These are phyloP conservation scores for Pseudomonodictys pantanalensis DNA, from an alignment of 495 filamentous ascomycete species.

Conservation along the genomic window DNA sequence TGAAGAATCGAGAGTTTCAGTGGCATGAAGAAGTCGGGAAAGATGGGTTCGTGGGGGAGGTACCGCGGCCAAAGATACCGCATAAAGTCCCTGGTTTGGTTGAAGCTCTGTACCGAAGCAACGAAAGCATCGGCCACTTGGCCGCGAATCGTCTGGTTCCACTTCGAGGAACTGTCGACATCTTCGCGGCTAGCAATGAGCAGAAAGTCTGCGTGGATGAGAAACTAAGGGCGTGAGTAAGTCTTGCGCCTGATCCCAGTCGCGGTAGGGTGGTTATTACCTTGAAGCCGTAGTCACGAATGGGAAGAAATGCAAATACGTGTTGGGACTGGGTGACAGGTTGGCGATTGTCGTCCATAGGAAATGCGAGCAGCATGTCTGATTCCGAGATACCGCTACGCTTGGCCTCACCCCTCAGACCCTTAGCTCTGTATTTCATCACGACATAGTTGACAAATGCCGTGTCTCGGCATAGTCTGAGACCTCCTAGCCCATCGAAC, in stretches of 20 bases:
- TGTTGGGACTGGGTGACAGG: neutral
- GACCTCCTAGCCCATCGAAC: no score
- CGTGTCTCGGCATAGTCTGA: neutral
- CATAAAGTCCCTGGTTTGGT: neutral
- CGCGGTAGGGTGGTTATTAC: neutral
- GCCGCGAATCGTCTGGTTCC: neutral
- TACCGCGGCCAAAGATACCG: neutral
- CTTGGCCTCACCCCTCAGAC: neutral
- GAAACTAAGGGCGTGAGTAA: neutral
- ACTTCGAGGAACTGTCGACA: neutral
- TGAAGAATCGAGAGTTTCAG: no score
- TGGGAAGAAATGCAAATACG: neutral
- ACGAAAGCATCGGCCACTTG: neutral
- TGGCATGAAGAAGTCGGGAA: no score
- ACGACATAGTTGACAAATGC: neutral
- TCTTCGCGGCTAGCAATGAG: slow-evolving; percentile 2
- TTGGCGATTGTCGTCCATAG: neutral
- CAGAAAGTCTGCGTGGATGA: neutral
- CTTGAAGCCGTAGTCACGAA: neutral
- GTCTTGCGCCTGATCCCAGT: neutral
- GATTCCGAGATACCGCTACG: no score
- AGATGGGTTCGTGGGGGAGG: no score
- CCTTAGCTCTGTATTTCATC: neutral
- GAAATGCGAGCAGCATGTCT: neutral
- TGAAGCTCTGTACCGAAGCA: neutral